Evolutionary conservation across 352 stramenopile species (phyloP).

Genomic region (Globisporangium paroecandrum): DNA sequence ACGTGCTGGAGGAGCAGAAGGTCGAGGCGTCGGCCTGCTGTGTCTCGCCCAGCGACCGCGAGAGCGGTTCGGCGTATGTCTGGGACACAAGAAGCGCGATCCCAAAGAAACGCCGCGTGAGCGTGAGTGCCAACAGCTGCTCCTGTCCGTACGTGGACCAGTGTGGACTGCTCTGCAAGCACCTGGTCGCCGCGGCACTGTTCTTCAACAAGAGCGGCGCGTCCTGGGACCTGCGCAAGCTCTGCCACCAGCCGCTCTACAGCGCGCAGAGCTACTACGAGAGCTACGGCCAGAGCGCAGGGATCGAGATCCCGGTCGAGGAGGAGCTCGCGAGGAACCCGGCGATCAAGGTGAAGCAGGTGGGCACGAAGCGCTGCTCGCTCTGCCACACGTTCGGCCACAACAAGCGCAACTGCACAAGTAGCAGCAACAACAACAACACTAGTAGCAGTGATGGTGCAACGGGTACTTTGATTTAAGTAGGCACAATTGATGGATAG

Average conservation of each 20-base stretch:
- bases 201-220: slow-evolving; percentile 31
- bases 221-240: slow-evolving; percentile 27
- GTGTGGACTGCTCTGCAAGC: slow-evolving; percentile 37
- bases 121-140: slow-evolving; percentile 29
- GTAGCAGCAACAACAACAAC: neutral
- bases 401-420: slow-evolving; percentile 43
- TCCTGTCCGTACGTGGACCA: slow-evolving; percentile 36
- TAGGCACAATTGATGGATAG: too few relatives aligned
- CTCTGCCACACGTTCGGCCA: slow-evolving; percentile 35
- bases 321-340: slow-evolving; percentile 40
- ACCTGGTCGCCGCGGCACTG: slow-evolving; percentile 28
- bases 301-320: slow-evolving; percentile 36
- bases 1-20: slow-evolving; percentile 28
- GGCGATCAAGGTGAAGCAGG: slow-evolving; percentile 16
- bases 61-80: slow-evolving; percentile 37
- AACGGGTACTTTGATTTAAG: too few relatives aligned
- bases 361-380: slow-evolving; percentile 30
- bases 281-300: slow-evolving; percentile 23
- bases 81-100: slow-evolving; percentile 27
- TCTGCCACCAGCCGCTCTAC: slow-evolving; percentile 31
- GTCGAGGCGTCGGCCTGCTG: slow-evolving; percentile 29
- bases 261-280: slow-evolving; percentile 26
- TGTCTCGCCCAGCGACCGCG: slow-evolving; percentile 36
- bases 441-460: neutral
- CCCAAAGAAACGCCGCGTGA: slow-evolving; percentile 39